Evolutionary conservation across 345 rosid species (phyloP).

Genomic region (Acer negundo): DNA sequence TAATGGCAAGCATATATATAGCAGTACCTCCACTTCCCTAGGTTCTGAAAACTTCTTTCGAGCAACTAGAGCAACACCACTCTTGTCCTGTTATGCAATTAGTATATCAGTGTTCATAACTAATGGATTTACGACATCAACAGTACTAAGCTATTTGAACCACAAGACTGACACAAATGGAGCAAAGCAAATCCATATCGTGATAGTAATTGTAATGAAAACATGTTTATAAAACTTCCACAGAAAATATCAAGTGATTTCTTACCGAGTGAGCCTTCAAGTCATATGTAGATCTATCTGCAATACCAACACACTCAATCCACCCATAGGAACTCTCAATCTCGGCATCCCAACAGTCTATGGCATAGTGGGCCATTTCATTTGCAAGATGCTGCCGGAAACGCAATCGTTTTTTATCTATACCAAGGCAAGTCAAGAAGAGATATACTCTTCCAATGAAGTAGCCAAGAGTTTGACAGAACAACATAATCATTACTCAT

Average conservation of each 20-base stretch:
- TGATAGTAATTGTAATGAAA: neutral
- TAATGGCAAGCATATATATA: conserved; percentile 5
- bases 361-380: conserved; percentile 99
- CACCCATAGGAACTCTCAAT: conserved; percentile 93
- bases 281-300: conserved; percentile 96
- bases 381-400: conserved; percentile 96
- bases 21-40: conserved; percentile 84
- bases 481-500: conserved; percentile 10
- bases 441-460: conserved; percentile 94
- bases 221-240: neutral
- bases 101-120: neutral
- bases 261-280: conserved; percentile 78
- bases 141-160: neutral
- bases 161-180: neutral
- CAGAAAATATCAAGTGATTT: conserved; percentile 4
- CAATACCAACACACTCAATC: conserved; percentile 98
- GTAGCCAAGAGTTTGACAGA: conserved; percentile 88
- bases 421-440: conserved; percentile 78
- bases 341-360: conserved; percentile 99
- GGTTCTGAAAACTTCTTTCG: conserved; percentile 85
- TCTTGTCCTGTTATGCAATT: conserved; percentile 65
- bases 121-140: neutral
- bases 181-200: neutral
- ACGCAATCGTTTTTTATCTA: conserved; percentile 72
- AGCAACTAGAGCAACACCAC: conserved; percentile 79